Percentiles rank a stretch among this genome's conserved stretches.
Evolutionary conservation across 2,329 filamentous ascomycete species (phyloP).

Genomic region (Ploettnerulaceae sp.): DNA sequence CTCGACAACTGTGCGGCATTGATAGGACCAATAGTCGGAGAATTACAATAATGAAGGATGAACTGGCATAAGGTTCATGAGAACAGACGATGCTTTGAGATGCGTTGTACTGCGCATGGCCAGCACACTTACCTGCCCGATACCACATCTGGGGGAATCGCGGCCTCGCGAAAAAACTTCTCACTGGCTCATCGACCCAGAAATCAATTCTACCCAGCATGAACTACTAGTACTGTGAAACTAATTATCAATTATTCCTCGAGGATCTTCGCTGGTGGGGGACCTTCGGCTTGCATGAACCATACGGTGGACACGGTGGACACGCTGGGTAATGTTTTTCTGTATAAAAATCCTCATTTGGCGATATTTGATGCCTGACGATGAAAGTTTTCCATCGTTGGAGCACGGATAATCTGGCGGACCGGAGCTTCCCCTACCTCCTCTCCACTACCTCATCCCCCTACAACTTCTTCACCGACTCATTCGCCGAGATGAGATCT

Average conservation of each 20-base stretch:
- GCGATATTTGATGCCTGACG: background rate
- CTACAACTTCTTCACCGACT: conserved; percentile 17
- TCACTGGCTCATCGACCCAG: conserved; percentile 8
- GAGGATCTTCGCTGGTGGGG: conserved; percentile 4
- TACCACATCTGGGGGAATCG: conserved; percentile 9
- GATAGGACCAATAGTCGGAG: conserved; percentile 10
- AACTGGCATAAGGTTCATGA: conserved; percentile 13
- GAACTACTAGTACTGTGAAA: too few relatives aligned
- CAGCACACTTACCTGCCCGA: conserved; percentile 13
- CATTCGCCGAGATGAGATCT: conserved; percentile 8
- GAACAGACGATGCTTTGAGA: background rate
- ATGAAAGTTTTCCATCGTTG: background rate
- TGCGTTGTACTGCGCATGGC: conserved; percentile 12
- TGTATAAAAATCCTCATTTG: conserved; percentile 11
- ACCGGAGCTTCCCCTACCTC: background rate
- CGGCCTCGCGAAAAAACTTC: conserved; percentile 4
- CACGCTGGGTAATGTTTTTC: too few relatives aligned
- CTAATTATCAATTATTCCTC: conserved; percentile 6
- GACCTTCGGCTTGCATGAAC: conserved; percentile 5
- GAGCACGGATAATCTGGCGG: conserved; percentile 11
- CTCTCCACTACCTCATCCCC: conserved; percentile 6
- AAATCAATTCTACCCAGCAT: background rate
- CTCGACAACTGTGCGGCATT: conserved; percentile 17
- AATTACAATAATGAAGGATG: conserved; percentile 12
- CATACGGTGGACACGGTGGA: conserved; percentile 6